Evolutionary conservation across 176 grass and related monocot genomes (phyloP).

Genomic region (Oryza rufipogon): DNA sequence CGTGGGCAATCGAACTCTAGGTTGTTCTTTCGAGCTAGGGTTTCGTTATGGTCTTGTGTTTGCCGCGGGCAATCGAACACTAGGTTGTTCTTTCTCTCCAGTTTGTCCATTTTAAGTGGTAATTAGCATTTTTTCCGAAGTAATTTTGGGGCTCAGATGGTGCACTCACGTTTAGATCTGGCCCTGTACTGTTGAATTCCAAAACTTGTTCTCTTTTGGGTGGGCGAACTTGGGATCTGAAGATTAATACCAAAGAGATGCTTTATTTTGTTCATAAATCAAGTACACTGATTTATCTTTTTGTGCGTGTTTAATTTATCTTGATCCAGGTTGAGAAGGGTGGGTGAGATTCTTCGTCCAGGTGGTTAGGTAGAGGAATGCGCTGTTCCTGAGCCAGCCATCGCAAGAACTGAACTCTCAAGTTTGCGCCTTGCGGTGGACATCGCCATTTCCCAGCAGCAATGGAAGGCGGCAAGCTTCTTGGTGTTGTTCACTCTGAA

Average conservation of each 20-base stretch:
- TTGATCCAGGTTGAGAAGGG: slow-evolving; percentile 4
- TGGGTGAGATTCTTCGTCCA: neutral
- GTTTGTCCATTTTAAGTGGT: neutral
- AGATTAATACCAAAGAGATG: neutral
- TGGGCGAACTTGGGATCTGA: neutral
- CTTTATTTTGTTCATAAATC: neutral
- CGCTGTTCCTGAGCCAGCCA: neutral
- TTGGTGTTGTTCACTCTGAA: neutral
- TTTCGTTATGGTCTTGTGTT: neutral
- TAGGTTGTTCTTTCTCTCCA: neutral
- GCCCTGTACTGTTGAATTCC: neutral
- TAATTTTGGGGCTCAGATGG: neutral
- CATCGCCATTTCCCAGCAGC: neutral
- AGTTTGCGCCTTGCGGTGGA: neutral
- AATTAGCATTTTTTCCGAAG: neutral
- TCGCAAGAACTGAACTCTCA: neutral
- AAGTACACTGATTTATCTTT: neutral
- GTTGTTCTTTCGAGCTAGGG: neutral
- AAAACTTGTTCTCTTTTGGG: neutral
- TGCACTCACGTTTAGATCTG: neutral
- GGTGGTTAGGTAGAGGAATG: neutral
- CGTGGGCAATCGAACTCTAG: too few species aligned
- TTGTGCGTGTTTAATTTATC: neutral
- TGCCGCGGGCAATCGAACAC: neutral
- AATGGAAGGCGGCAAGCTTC: slow-evolving; percentile 39